Conservation (phyloP, 345 rosid genomes). For the Cardiospermum halicacabum region DNA sequence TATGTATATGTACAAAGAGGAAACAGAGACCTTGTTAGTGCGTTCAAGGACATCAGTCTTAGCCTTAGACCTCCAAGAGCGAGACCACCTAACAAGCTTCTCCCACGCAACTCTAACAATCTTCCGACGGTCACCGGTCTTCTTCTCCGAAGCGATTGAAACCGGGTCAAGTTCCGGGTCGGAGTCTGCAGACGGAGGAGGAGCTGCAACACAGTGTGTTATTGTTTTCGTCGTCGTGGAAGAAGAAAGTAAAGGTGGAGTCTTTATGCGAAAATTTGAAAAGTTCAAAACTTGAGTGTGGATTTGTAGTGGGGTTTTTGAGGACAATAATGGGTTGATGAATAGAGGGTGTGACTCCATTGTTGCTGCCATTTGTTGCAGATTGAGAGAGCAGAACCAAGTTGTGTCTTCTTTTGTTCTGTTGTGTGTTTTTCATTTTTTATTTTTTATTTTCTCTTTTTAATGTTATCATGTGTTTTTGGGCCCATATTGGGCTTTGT, state of each 20-base stretch:
- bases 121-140: slow-evolving; percentile 49
- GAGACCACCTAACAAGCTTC: slow-evolving; percentile 85
- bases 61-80: slow-evolving; percentile 76
- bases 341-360: slow-evolving; percentile 22
- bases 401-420: no score
- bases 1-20: no score
- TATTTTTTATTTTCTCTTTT: neutral
- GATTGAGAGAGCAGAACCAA: neutral
- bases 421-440: no score
- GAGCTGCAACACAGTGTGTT: slow-evolving; percentile 26
- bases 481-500: slow-evolving; percentile 2
- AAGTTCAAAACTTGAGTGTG: slow-evolving; percentile 20
- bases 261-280: slow-evolving; percentile 20
- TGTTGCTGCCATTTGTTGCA: slow-evolving; percentile 36
- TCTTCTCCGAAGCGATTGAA: slow-evolving; percentile 18
- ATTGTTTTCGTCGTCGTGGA: neutral
- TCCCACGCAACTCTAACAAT: slow-evolving; percentile 85
- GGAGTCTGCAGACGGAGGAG: slow-evolving; percentile 3
- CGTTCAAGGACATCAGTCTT: slow-evolving; percentile 69
- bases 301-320: slow-evolving; percentile 4
- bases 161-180: neutral
- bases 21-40: slow-evolving; percentile 60
- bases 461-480: neutral
- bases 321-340: slow-evolving; percentile 2
- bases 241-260: slow-evolving; percentile 3